These are phyloP conservation scores for Microcera coccophila DNA, from an alignment of 2,329 filamentous ascomycete species.

Conservation along the genomic window DNA sequence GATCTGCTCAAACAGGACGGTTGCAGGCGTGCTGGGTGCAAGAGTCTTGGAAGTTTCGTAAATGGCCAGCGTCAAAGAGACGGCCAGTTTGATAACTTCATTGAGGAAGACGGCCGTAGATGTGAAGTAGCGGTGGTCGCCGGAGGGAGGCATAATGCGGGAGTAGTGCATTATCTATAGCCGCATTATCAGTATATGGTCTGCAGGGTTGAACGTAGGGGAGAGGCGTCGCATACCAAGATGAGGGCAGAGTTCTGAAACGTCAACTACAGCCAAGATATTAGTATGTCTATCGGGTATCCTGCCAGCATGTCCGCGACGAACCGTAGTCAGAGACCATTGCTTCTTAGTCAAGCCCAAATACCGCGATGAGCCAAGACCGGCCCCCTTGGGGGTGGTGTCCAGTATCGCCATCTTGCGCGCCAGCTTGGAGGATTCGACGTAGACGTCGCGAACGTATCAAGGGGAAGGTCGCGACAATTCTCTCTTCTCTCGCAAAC, in stretches of 20 bases:
- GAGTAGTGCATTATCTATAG: constrained; percentile 87
- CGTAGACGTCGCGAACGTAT: too few relatives aligned
- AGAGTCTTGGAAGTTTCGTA: constrained; percentile 79
- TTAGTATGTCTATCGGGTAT: constrained; percentile 9
- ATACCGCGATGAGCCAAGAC: constrained; percentile 14
- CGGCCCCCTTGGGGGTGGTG: constrained; percentile 8
- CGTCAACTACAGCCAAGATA: constrained; percentile 54
- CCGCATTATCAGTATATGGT: constrained; percentile 4
- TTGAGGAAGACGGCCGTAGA: constrained; percentile 93
- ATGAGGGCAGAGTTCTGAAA: constrained; percentile 73
- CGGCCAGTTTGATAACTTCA: constrained; percentile 83
- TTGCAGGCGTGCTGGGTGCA: constrained; percentile 74
- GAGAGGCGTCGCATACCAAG: constrained; percentile 46
- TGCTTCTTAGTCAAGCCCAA: constrained; percentile 25
- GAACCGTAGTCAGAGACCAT: constrained; percentile 22
- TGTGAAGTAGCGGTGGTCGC: constrained; percentile 84
- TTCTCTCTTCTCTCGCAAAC: too few relatives aligned
- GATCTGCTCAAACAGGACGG: constrained; percentile 75
- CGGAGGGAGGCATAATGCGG: constrained; percentile 79
- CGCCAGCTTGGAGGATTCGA: too few relatives aligned
- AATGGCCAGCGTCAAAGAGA: constrained; percentile 81
- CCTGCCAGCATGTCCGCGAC: neutral
- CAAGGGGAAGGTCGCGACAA: too few relatives aligned
- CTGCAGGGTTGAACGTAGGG: neutral
- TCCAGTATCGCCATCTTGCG: constrained; percentile 23